Conservation (phyloP, 2,329 filamentous ascomycete genomes). For the Paecilomyces variotii region DNA sequence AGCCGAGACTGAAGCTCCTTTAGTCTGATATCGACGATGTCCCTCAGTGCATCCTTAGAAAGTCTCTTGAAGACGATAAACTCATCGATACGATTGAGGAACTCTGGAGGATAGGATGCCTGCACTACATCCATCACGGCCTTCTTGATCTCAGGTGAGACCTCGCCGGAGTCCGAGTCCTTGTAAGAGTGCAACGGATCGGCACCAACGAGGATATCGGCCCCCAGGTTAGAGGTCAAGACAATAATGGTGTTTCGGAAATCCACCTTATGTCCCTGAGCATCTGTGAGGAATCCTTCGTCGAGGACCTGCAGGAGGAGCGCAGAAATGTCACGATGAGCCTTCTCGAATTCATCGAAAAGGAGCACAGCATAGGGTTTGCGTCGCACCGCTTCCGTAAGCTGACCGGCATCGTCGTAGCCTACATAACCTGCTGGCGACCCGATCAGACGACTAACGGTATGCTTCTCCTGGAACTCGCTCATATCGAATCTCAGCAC, state of each 20-base stretch:
- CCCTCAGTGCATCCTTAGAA: constrained; percentile 66
- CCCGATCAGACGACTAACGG: constrained; percentile 84
- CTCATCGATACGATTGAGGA: constrained; percentile 92
- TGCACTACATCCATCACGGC: constrained; percentile 86
- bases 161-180: constrained; percentile 56
- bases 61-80: constrained; percentile 95
- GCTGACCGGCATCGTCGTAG: constrained; percentile 91
- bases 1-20: constrained; percentile 75
- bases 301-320: constrained; percentile 89
- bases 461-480: constrained; percentile 96
- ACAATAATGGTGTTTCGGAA: constrained; percentile 97
- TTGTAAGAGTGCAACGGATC: constrained; percentile 58
- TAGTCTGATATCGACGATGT: constrained; percentile 89
- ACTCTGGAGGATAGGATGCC: constrained; percentile 72
- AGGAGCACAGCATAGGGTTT: constrained; percentile 93
- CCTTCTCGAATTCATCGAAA: constrained; percentile 97
- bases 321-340: constrained; percentile 87
- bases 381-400: constrained; percentile 88
- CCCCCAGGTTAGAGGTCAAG: constrained; percentile 88
- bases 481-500: constrained; percentile 96
- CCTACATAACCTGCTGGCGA: constrained; percentile 91
- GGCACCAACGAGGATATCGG: constrained; percentile 76
- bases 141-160: constrained; percentile 64
- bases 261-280: constrained; percentile 92
- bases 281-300: constrained; percentile 90